phyloP scores from a whole-genome alignment of 352 stramenopile species.

The Phytophthora pistaciae region DNA sequence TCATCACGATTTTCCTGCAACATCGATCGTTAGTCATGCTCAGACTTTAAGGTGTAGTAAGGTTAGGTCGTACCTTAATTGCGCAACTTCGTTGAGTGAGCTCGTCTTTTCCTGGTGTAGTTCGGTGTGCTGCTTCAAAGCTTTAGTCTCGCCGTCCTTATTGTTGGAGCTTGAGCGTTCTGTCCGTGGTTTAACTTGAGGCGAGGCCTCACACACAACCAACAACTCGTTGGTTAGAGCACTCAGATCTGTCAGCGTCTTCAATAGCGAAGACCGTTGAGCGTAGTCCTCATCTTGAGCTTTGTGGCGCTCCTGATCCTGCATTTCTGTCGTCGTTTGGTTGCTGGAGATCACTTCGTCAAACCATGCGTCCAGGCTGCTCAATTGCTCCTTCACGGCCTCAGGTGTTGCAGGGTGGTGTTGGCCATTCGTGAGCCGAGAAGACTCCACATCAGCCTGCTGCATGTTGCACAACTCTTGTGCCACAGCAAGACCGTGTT shows the following conservation, averaged over 20 bases:
- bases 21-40: neutral
- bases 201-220: slow-evolving; percentile 17
- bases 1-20: slow-evolving; percentile 57
- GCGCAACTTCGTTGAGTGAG: slow-evolving; percentile 10
- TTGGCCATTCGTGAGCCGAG: neutral
- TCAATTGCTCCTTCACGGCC: slow-evolving; percentile 50
- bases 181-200: neutral
- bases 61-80: slow-evolving; percentile 20
- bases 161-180: neutral
- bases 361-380: slow-evolving; percentile 65
- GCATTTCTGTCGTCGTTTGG: neutral
- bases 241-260: slow-evolving; percentile 25
- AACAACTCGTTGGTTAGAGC: slow-evolving; percentile 32
- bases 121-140: neutral
- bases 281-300: slow-evolving; percentile 8
- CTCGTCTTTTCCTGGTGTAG: neutral
- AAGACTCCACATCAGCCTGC: slow-evolving; percentile 30
- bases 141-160: neutral
- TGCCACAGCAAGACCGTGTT: slow-evolving; percentile 3
- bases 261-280: slow-evolving; percentile 19
- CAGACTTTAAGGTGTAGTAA: neutral
- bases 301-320: neutral
- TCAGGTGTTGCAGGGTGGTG: neutral
- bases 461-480: slow-evolving; percentile 26
- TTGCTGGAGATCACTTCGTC: slow-evolving; percentile 44